Base-by-base conservation (phyloP, 441 rosid genomes). In the Hura crepitans region DNA sequence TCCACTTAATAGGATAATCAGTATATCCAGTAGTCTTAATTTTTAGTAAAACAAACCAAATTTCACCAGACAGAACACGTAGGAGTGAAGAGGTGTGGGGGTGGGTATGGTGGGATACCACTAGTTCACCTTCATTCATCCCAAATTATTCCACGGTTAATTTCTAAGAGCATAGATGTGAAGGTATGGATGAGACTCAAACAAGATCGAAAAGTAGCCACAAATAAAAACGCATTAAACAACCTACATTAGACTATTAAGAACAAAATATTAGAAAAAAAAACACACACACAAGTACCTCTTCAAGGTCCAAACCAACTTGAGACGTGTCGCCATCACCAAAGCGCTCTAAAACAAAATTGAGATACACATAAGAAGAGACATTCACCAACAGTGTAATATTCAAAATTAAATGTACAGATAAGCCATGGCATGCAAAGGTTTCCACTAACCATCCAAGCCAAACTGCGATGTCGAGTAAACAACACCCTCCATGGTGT, bases 321-420 rank as follows among this genome's bases (percentile, higher is more conserved):
- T 96, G 97, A 84, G 97, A 85, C 72, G 96, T 80, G 68, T 91
- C 99, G 54, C 97, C 98, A 74, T 96, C 99, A 68, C 97, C 98
- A 85, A 96, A 96, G 43, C 97, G 86, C 81, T 96, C 99, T 93
- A 84, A 68, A 81, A 86, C 11, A 35, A 86, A 64, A 81, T 51
- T 61, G 33, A 7, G 65, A 28, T 62, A 65, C 54, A 68, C 60
- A 72, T 31, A 75, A 64, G 43, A 76, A 72, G 64, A 63, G 31
- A 22, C 65, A 64, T 43, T 74, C 46, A 69, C 43, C 20, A 54
- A 46, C 47, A 60, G 67, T 69, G 56, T 23, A 62, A 14, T 35
- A 42, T 53, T 33, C 11, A 51, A 59, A 54, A 43, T 30, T 43
- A 77, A 66, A 77, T 73, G 39, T 30, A 31, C 17, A 50, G 39